These are phyloP conservation scores for Botrytis squamosa DNA, from an alignment of 2,329 filamentous ascomycete species.

Conservation along the genomic window DNA sequence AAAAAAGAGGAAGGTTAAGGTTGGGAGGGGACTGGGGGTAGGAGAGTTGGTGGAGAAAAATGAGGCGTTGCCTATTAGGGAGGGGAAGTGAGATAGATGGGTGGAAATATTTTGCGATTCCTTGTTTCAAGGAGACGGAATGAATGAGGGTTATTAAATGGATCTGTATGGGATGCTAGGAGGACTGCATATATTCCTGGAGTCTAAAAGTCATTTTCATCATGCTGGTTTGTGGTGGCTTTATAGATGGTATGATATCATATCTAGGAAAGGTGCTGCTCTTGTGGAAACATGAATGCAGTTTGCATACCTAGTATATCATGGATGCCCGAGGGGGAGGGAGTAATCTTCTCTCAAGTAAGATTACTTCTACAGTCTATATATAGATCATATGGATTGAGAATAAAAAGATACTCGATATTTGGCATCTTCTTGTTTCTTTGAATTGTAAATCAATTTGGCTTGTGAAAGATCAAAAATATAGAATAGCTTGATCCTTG, in stretches of 20 bases:
- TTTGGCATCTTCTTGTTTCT: background rate
- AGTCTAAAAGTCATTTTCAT: conserved; percentile 14
- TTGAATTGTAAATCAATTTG: background rate
- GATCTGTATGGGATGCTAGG: background rate
- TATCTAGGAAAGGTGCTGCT: background rate
- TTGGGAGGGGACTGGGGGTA: conserved; percentile 77
- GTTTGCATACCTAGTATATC: background rate
- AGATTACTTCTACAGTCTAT: background rate
- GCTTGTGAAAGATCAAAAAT: background rate
- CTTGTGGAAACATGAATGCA: background rate
- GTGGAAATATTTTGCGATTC: background rate
- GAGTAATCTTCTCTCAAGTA: background rate
- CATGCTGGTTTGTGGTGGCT: background rate
- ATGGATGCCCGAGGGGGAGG: background rate
- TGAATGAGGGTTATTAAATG: background rate
- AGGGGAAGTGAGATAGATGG: background rate
- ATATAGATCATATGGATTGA: background rate
- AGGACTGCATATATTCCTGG: background rate
- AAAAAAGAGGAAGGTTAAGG: conserved; percentile 79
- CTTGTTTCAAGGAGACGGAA: background rate
- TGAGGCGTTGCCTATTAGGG: conserved; percentile 42
- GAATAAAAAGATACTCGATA: background rate
- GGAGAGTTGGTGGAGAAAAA: conserved; percentile 73
- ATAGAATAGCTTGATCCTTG: background rate
- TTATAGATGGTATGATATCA: background rate